These are phyloP conservation scores for Amauroascus niger DNA, from an alignment of 2,329 filamentous ascomycete species.

Conservation along the genomic window DNA sequence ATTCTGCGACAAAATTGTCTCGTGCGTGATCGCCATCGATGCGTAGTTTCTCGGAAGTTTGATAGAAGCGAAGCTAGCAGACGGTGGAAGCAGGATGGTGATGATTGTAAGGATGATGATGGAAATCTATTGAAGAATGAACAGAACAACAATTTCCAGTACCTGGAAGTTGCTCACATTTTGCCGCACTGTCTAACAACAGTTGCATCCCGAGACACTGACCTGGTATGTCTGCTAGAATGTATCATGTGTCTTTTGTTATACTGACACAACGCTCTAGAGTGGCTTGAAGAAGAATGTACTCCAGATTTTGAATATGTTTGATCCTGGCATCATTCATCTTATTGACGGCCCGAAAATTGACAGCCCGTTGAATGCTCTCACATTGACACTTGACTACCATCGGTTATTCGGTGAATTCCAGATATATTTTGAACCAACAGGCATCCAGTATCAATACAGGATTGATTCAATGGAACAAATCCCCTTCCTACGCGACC, in stretches of 20 bases:
- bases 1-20: slow-evolving; percentile 14
- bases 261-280: slow-evolving; percentile 4
- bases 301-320: slow-evolving; percentile 18
- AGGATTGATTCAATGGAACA: slow-evolving; percentile 18
- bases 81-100: background rate
- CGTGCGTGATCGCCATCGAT: slow-evolving; percentile 16
- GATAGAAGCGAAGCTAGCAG: slow-evolving; percentile 9
- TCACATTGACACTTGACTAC: slow-evolving; percentile 17
- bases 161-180: slow-evolving; percentile 8
- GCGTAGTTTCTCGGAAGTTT: slow-evolving; percentile 11
- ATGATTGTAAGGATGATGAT: slow-evolving; percentile 8
- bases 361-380: slow-evolving; percentile 19
- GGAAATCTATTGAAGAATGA: slow-evolving; percentile 2
- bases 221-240: slow-evolving; percentile 17
- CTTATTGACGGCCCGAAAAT: slow-evolving; percentile 17
- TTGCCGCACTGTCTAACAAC: slow-evolving; percentile 16
- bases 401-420: slow-evolving; percentile 20
- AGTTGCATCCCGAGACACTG: slow-evolving; percentile 14
- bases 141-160: background rate
- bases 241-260: background rate
- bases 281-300: slow-evolving; percentile 11
- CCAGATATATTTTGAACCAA: slow-evolving; percentile 19
- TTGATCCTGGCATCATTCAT: slow-evolving; percentile 15
- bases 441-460: slow-evolving; percentile 16
- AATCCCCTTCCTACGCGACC: slow-evolving; percentile 18